Conservation (phyloP, 306 rosid genomes). For the Trifolium dubium region DNA sequence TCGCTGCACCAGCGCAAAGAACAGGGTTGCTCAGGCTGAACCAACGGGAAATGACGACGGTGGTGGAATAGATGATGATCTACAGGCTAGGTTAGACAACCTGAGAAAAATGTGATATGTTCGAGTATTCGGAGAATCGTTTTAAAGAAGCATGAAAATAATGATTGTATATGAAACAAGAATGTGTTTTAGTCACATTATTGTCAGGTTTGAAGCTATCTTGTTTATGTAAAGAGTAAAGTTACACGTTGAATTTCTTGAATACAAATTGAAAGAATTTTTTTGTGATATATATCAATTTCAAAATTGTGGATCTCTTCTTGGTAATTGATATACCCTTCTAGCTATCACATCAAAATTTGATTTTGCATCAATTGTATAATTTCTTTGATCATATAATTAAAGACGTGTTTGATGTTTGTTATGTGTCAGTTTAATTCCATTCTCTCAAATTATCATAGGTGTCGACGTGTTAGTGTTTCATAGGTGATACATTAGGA, state of each 20-base stretch:
- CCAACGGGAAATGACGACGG: constrained; percentile 64
- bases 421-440: too few species aligned
- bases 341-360: not conserved
- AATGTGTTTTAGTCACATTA: constrained; percentile 14
- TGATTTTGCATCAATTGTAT: too few species aligned
- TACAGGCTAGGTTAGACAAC: constrained; percentile 60
- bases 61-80: constrained; percentile 80
- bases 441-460: too few species aligned
- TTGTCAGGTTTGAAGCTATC: constrained; percentile 17
- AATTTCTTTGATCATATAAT: too few species aligned
- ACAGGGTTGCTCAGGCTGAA: constrained; percentile 76
- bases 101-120: constrained; percentile 47
- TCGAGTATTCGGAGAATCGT: not conserved
- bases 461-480: too few species aligned
- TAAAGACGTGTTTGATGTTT: too few species aligned
- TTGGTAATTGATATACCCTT: not conserved
- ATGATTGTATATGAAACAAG: constrained; percentile 11
- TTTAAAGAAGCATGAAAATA: constrained; percentile 30
- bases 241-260: constrained; percentile 22
- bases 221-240: constrained; percentile 25
- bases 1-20: constrained; percentile 69
- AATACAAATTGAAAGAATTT: constrained; percentile 17
- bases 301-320: not conserved
- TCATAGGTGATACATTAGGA: too few species aligned
- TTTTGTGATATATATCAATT: not conserved